These are phyloP conservation scores for Phytophthora chlamydospora DNA, from an alignment of 352 stramenopile genomes.

Conservation along the genomic window DNA sequence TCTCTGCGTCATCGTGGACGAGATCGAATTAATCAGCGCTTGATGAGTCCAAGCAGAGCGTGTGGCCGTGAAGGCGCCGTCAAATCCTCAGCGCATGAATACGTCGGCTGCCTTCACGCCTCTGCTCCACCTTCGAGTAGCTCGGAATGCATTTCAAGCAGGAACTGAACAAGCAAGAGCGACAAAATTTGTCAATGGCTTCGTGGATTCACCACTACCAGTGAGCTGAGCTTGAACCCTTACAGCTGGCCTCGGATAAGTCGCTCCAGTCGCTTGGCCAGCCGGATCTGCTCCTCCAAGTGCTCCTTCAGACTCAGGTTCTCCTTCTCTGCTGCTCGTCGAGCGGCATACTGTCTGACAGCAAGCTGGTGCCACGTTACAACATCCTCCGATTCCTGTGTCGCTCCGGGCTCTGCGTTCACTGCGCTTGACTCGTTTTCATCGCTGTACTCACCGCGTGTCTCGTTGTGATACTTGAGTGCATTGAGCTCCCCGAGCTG, in stretches of 20 bases:
- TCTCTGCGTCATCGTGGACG: not conserved
- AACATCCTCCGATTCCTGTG: not conserved
- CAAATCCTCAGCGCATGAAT: too few relatives aligned
- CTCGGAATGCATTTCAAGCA: too few relatives aligned
- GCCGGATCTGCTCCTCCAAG: conserved; percentile 39
- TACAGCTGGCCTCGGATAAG: conserved; percentile 15
- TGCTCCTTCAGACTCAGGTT: conserved; percentile 32
- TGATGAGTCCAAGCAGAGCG: not conserved
- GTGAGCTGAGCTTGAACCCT: too few relatives aligned
- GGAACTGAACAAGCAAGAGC: not conserved
- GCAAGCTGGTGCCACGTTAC: conserved; percentile 17
- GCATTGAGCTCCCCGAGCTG: conserved; percentile 14
- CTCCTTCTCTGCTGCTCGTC: conserved; percentile 32
- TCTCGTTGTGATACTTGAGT: not conserved
- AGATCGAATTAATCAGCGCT: not conserved
- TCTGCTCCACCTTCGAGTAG: too few relatives aligned
- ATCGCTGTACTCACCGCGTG: too few relatives aligned
- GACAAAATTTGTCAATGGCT: not conserved
- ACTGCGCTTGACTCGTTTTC: not conserved
- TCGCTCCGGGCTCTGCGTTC: not conserved
- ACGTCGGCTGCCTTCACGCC: too few relatives aligned
- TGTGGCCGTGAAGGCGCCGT: too few relatives aligned
- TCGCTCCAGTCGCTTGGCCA: conserved; percentile 34
- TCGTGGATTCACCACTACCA: not conserved
- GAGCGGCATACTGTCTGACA: conserved; percentile 11